These are phyloP conservation scores for Saccharomyces hybrid DNA, from an alignment of 1,139 yeast species.

Conservation along the genomic window DNA sequence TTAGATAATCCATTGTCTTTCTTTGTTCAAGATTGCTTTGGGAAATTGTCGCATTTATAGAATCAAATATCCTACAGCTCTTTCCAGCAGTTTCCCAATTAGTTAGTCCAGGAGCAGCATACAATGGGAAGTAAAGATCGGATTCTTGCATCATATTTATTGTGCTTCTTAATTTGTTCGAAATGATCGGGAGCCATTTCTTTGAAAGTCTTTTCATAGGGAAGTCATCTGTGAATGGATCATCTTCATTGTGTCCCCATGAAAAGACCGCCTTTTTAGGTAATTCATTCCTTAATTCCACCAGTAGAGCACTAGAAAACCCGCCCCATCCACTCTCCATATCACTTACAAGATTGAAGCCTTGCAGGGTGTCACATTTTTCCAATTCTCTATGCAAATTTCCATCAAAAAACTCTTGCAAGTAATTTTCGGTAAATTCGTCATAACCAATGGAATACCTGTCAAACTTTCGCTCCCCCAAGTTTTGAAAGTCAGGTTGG, in stretches of 20 bases:
- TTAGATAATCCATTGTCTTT: constrained; percentile 18
- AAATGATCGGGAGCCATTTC: constrained; percentile 9
- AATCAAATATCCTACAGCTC: constrained; percentile 19
- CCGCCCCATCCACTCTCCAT: constrained; percentile 84
- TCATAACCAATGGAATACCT: constrained; percentile 42
- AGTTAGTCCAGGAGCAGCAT: constrained; percentile 12
- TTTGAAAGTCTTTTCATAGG: constrained; percentile 9
- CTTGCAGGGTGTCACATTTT: constrained; percentile 65
- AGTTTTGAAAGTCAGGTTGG: constrained; percentile 24
- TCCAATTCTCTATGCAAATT: constrained; percentile 62
- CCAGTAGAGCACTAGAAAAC: constrained; percentile 47
- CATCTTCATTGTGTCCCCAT: constrained; percentile 43
- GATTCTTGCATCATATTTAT: constrained; percentile 22
- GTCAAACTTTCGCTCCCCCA: constrained; percentile 31
- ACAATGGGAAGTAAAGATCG: constrained; percentile 27
- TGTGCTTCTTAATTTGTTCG: constrained; percentile 25
- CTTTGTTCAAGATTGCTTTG: constrained; percentile 12
- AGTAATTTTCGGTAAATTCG: constrained; percentile 37
- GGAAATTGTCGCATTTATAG: constrained; percentile 18
- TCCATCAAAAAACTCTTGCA: constrained; percentile 48
- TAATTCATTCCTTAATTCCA: constrained; percentile 61
- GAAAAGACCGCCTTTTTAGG: constrained; percentile 55
- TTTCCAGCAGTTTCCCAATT: constrained; percentile 28
- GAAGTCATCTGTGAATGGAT: constrained; percentile 13
- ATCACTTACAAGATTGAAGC: constrained; percentile 62